Evolutionary conservation across 2,329 filamentous ascomycete species (phyloP), one percentile per base, ranked within the genome.

Genomic region (Didymella sp.): DNA sequence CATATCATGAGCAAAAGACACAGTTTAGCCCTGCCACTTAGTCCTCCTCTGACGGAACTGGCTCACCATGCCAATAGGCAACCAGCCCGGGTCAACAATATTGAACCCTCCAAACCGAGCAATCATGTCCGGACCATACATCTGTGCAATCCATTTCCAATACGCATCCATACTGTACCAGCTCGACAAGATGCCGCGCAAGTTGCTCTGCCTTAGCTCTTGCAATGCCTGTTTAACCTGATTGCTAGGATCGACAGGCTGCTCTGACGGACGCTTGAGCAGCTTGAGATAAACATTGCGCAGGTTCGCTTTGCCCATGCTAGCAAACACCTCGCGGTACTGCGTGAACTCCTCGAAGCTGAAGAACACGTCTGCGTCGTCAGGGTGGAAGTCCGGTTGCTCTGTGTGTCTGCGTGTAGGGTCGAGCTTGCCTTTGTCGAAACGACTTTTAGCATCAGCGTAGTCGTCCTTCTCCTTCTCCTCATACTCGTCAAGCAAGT

Each of bases 401-500:
- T 58, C 61, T 4, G 15, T 45, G 30, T 51, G 33, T 12, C 40
- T 22, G 22, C 56, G 54, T 30, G 17, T 24, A 12, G 31, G 53
- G 15, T 44, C 45, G 12, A 60, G 51, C 19, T 60, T 61, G 47
- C 58, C 63, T 35, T 51, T 70, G 24, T 64, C 73, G 46, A 78
- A 82, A 0, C 6, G 27, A 7, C 59, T 59, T 40, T 66, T 66
- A 4, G 66, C 69, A 0, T 53, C 53, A 4, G 73, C 61, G 50
- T 84, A 84, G 0, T 54, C 59, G 13, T 68, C 59, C 11, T 60
- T 76, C 22, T 70, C 61, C 47, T 56, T 59, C 80, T 50, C 68
- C 61, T 27, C 70, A 63, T 41, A 81, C 57, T 79, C 78, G 3
- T 80, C 78, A 12, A 83, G 67, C 22, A 80, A 45, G 64, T 75